phyloP scores from a whole-genome alignment of 192 early-diverging fungal species.

The Gigaspora rosea region DNA sequence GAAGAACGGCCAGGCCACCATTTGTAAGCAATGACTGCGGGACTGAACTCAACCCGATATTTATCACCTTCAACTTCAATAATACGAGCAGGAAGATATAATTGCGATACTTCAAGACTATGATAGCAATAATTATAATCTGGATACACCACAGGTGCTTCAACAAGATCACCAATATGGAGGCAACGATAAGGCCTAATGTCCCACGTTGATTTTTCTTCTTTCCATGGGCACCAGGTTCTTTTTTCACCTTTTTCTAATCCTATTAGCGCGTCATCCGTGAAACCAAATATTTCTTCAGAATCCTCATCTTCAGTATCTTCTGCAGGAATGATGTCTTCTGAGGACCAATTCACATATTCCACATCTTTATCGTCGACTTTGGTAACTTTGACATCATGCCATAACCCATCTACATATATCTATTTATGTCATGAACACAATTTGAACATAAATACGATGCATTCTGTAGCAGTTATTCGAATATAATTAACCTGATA shows the following conservation, averaged over 20 bases:
- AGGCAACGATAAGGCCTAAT: constrained; percentile 29
- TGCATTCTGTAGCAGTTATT: not conserved
- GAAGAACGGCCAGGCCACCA: constrained; percentile 29
- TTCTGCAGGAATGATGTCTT: not conserved
- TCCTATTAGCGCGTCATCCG: not conserved
- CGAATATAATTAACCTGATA: not conserved
- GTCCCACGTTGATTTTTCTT: not conserved
- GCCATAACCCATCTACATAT: not conserved
- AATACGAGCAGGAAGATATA: constrained; percentile 28
- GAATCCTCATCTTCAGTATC: not conserved
- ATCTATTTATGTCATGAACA: not conserved
- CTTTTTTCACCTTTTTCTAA: not conserved
- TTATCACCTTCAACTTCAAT: constrained; percentile 16
- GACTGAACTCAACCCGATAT: constrained; percentile 24
- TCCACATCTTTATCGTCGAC: constrained; percentile 15
- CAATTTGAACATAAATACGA: not conserved
- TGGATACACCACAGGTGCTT: constrained; percentile 25
- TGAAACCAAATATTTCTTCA: not conserved
- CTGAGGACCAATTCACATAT: not conserved
- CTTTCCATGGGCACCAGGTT: constrained; percentile 23
- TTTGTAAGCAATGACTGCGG: constrained; percentile 11
- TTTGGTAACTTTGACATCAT: constrained; percentile 28
- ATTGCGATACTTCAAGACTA: constrained; percentile 13
- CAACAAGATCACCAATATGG: constrained; percentile 25
- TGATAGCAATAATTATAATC: constrained; percentile 18